These are phyloP conservation scores for Angomonas ambiguus DNA, from an alignment of 208 protist species.

Conservation along the genomic window DNA sequence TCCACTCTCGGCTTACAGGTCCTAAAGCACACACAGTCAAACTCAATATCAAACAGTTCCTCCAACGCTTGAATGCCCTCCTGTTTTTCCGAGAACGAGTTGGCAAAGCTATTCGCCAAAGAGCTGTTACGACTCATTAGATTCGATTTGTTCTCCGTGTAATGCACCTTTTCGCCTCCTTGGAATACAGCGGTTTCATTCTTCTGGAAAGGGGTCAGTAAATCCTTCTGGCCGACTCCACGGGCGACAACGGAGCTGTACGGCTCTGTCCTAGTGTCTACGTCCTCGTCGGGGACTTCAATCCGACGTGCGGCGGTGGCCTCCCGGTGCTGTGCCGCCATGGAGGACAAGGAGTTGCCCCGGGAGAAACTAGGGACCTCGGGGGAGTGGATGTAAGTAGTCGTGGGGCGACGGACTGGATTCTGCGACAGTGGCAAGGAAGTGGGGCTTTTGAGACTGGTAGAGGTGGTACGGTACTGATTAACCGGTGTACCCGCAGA, in stretches of 20 bases:
- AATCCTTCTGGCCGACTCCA: background rate
- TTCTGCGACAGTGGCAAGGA: background rate
- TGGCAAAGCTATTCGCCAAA: background rate
- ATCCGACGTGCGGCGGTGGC: background rate
- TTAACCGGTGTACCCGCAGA: background rate
- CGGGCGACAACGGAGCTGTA: background rate
- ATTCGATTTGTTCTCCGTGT: background rate
- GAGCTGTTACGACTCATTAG: background rate
- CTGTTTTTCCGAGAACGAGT: background rate
- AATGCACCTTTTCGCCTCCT: background rate
- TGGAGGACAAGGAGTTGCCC: background rate
- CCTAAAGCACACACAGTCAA: background rate
- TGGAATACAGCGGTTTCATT: constrained; percentile 1
- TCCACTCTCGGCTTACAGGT: background rate
- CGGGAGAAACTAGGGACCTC: background rate
- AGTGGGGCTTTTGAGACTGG: background rate
- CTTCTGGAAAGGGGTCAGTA: background rate
- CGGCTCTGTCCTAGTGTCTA: background rate
- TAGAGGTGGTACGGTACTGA: background rate
- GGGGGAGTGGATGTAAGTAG: background rate
- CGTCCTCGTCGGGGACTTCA: background rate
- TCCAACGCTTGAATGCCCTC: background rate
- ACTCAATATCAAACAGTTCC: constrained; percentile 5
- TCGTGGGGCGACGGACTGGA: background rate
- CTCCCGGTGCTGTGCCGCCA: background rate